Percentiles rank a stretch among this genome's conserved stretches.
phyloP scores from a whole-genome alignment of 441 rosid species.

The Mallotus repandus region DNA sequence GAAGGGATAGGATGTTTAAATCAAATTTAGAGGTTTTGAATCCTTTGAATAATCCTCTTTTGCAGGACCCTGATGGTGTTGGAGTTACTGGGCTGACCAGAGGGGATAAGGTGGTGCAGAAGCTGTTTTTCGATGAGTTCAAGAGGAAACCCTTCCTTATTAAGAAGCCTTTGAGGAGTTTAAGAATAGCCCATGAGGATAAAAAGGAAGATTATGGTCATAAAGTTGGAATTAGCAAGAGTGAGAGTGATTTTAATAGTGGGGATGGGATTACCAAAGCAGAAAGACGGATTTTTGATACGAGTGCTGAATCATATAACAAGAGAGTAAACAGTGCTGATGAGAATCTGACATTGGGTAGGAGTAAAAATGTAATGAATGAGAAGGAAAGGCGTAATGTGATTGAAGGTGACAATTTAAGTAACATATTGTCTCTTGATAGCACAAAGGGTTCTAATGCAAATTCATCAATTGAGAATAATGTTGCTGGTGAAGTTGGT shows the following conservation, averaged over 20 bases:
- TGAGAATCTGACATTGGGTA: neutral
- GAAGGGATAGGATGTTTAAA: constrained; percentile 81
- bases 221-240: constrained; percentile 22
- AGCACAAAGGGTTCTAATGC: neutral
- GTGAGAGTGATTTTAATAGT: neutral
- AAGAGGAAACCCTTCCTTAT: constrained; percentile 52
- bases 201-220: constrained; percentile 22
- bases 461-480: constrained; percentile 9
- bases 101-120: constrained; percentile 73
- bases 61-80: constrained; percentile 90
- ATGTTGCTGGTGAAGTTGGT: constrained; percentile 17
- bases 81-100: constrained; percentile 70
- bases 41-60: constrained; percentile 71
- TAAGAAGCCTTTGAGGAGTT: constrained; percentile 57
- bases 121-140: constrained; percentile 60
- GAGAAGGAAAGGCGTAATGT: constrained; percentile 6
- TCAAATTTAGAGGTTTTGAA: constrained; percentile 78
- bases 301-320: constrained; percentile 21
- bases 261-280: constrained; percentile 41
- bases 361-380: neutral
- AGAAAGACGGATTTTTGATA: constrained; percentile 60
- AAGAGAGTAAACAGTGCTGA: constrained; percentile 23
- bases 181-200: constrained; percentile 23
- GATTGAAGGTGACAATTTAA: neutral
- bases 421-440: constrained; percentile 13